These are phyloP conservation scores for Scleroderma bovista DNA, from an alignment of 768 basidiomycete genomes.

Conservation along the genomic window DNA sequence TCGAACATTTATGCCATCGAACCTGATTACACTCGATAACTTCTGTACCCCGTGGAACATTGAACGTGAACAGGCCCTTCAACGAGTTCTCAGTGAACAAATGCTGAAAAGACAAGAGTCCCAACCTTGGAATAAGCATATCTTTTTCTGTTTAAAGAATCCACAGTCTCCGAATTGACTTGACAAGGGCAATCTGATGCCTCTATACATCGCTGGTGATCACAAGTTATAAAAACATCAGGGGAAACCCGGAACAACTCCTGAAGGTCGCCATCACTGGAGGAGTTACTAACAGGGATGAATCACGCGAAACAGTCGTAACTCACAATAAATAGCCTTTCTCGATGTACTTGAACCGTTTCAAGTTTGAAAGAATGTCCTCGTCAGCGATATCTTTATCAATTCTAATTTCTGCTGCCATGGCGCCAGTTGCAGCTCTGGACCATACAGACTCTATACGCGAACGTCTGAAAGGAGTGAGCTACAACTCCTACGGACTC, in stretches of 20 bases:
- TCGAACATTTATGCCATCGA: constrained; percentile 5
- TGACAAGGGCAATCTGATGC: constrained; percentile 45
- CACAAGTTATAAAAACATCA: constrained; percentile 39
- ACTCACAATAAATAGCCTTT: constrained; percentile 44
- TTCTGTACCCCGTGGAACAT: constrained; percentile 37
- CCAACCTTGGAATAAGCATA: constrained; percentile 44
- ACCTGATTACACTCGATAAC: constrained; percentile 68
- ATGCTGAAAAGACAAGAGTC: neutral
- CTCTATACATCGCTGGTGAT: constrained; percentile 34
- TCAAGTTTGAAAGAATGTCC: constrained; percentile 37
- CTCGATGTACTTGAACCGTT: constrained; percentile 50
- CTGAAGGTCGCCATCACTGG: constrained; percentile 15
- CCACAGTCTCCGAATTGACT: constrained; percentile 34
- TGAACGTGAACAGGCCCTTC: constrained; percentile 49
- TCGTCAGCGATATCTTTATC: constrained; percentile 30
- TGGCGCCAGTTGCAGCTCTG: constrained; percentile 15
- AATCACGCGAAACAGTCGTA: constrained; percentile 5
- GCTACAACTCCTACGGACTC: neutral
- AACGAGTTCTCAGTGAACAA: constrained; percentile 1
- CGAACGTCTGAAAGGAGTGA: constrained; percentile 17
- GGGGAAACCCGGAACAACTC: constrained; percentile 19
- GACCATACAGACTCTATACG: constrained; percentile 28
- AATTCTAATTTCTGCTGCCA: constrained; percentile 30
- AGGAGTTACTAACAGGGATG: constrained; percentile 4
- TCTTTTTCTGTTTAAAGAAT: constrained; percentile 20